These are phyloP conservation scores for Phytophthora megakarya DNA, from an alignment of 352 stramenopile species.

Conservation along the genomic window DNA sequence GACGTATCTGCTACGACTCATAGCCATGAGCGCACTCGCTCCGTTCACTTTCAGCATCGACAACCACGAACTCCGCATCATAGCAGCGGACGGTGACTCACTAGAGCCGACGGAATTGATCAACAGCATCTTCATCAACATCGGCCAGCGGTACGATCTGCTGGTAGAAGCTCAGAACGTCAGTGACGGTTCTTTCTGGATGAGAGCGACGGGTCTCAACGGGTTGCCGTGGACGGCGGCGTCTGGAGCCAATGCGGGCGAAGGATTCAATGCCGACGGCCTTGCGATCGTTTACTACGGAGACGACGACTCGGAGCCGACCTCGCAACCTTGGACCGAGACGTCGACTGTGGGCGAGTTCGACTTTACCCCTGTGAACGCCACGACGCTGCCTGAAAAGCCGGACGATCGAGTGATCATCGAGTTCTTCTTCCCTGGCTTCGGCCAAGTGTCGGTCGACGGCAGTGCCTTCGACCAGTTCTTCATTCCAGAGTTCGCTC, in stretches of 20 bases:
- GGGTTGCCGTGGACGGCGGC: constrained; percentile 29
- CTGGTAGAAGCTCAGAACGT: constrained; percentile 28
- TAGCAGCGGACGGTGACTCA: not conserved
- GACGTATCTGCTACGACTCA: constrained; percentile 35
- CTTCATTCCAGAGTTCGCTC: constrained; percentile 20
- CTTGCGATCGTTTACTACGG: constrained; percentile 31
- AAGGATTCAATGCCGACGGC: constrained; percentile 33
- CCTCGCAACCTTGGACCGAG: constrained; percentile 13
- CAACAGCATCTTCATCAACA: constrained; percentile 30
- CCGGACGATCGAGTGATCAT: constrained; percentile 29
- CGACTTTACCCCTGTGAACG: constrained; percentile 28
- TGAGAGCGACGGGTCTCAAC: constrained; percentile 24
- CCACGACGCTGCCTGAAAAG: constrained; percentile 8
- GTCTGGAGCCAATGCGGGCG: not conserved
- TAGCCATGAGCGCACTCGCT: constrained; percentile 28
- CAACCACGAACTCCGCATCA: constrained; percentile 25
- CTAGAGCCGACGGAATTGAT: constrained; percentile 12
- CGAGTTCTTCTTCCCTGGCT: constrained; percentile 26
- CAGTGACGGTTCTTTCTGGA: constrained; percentile 31
- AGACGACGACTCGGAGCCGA: constrained; percentile 16
- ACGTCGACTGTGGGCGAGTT: constrained; percentile 30
- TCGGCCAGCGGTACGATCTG: constrained; percentile 34
- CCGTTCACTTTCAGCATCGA: constrained; percentile 42
- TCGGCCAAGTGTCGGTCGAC: constrained; percentile 32
- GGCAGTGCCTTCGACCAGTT: constrained; percentile 24